These are phyloP conservation scores for Penicillium roqueforti DNA, from an alignment of 495 filamentous ascomycete genomes.

Conservation along the genomic window DNA sequence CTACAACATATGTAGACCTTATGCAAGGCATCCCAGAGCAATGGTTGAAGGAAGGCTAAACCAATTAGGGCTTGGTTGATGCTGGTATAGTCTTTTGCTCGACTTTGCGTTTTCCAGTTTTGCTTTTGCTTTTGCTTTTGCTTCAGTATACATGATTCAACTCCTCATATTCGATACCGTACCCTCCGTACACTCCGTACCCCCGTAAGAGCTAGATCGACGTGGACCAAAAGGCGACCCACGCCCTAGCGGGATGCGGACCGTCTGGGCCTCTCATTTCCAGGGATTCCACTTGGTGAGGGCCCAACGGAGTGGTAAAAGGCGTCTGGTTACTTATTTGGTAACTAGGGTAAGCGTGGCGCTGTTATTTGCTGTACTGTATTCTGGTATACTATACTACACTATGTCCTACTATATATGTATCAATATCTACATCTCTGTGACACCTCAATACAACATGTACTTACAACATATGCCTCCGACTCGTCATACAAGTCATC, in stretches of 20 bases:
- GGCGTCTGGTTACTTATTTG: too few species aligned
- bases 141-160: too few species aligned
- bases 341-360: too few species aligned
- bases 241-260: constrained; percentile 15
- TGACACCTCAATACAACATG: too few species aligned
- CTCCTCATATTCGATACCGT: too few species aligned
- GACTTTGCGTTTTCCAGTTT: not conserved
- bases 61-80: not conserved
- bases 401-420: too few species aligned
- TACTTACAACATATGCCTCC: too few species aligned
- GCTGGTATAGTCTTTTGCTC: not conserved
- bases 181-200: not conserved
- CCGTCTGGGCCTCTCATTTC: constrained; percentile 16
- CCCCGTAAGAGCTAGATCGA: not conserved
- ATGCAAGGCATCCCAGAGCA: not conserved
- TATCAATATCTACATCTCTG: too few species aligned
- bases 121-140: not conserved
- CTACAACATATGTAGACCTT: too few species aligned
- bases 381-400: too few species aligned
- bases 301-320: not conserved
- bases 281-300: not conserved
- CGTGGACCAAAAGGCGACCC: not conserved
- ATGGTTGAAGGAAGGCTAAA: not conserved
- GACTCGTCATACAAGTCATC: too few species aligned
- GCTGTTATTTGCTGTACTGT: too few species aligned